Percentiles rank a stretch among this genome's conserved stretches.
phyloP scores from a whole-genome alignment of 768 basidiomycete species.

The Piloderma croceum region DNA sequence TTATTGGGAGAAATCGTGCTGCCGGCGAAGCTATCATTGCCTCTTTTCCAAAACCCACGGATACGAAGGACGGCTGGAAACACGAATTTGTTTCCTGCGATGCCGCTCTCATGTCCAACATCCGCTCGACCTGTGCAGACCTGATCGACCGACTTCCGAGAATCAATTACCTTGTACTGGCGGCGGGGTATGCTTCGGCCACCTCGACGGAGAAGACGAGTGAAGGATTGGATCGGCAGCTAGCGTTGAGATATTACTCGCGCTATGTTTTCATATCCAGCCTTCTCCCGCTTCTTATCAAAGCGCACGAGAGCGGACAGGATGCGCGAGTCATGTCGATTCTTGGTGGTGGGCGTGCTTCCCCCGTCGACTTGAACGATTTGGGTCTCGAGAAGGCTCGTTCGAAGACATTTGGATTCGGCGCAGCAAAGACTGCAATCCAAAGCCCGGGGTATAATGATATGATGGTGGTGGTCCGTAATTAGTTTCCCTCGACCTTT shows the following conservation, averaged over 20 bases:
- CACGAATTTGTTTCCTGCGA: constrained; percentile 32
- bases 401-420: too few relatives aligned
- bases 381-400: constrained; percentile 23
- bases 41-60: constrained; percentile 18
- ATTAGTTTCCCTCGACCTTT: too few relatives aligned
- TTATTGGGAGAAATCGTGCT: constrained; percentile 27
- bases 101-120: constrained; percentile 26
- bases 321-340: constrained; percentile 30
- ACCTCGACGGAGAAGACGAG: constrained; percentile 7
- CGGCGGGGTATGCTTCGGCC: constrained; percentile 18
- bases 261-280: constrained; percentile 24
- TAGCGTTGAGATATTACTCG: too few relatives aligned
- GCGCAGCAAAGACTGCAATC: constrained; percentile 10
- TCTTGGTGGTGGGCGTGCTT: constrained; percentile 21
- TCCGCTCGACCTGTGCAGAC: constrained; percentile 19
- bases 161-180: constrained; percentile 13
- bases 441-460: constrained; percentile 24
- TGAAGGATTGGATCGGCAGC: background rate
- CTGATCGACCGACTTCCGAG: constrained; percentile 23
- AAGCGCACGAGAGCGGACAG: too few relatives aligned
- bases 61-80: too few relatives aligned
- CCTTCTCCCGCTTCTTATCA: constrained; percentile 24
- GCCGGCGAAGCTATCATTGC: constrained; percentile 27
- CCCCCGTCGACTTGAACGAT: constrained; percentile 21
- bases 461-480: constrained; percentile 24